These are phyloP conservation scores for Penstemon newberryi DNA, from an alignment of 257 asterid genomes.

Conservation along the genomic window DNA sequence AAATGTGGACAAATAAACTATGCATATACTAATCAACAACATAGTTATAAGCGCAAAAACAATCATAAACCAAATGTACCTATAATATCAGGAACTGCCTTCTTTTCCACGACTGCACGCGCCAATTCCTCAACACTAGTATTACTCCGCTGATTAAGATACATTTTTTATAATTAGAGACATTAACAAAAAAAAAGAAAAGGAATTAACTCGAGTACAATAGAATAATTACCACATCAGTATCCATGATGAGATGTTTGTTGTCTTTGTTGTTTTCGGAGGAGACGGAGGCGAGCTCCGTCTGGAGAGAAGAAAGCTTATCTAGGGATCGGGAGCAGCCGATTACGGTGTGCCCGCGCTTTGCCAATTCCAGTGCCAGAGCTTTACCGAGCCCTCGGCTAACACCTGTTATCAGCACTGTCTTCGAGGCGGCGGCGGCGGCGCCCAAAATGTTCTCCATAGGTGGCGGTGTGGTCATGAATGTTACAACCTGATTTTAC, in stretches of 20 bases:
- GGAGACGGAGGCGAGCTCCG: conserved; percentile 66
- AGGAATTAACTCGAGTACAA: not conserved
- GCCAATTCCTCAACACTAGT: conserved; percentile 81
- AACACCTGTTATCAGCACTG: conserved; percentile 80
- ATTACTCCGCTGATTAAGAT: conserved; percentile 52
- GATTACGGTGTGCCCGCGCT: conserved; percentile 79
- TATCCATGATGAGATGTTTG: conserved; percentile 66
- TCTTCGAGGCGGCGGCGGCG: conserved; percentile 44
- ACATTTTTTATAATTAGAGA: conserved; percentile 5
- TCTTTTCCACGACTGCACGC: conserved; percentile 68
- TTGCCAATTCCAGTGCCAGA: conserved; percentile 85
- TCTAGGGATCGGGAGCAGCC: conserved; percentile 94
- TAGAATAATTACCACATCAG: conserved; percentile 67
- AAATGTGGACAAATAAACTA: no score
- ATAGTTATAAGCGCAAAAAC: not conserved
- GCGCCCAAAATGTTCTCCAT: conserved; percentile 30
- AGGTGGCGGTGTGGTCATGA: conserved; percentile 44
- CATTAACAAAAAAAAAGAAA: not conserved
- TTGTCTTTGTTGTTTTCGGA: conserved; percentile 39
- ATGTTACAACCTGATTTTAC: no score
- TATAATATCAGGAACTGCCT: conserved; percentile 78
- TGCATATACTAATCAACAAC: no score
- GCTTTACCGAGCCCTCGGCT: conserved; percentile 94
- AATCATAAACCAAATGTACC: conserved; percentile 42
- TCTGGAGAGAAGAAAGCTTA: conserved; percentile 59